Evolutionary conservation across 495 filamentous ascomycete genomes (phyloP), one percentile per base, ranked within the genome.

Genomic region (Umbilicaria muhlenbergii): DNA sequence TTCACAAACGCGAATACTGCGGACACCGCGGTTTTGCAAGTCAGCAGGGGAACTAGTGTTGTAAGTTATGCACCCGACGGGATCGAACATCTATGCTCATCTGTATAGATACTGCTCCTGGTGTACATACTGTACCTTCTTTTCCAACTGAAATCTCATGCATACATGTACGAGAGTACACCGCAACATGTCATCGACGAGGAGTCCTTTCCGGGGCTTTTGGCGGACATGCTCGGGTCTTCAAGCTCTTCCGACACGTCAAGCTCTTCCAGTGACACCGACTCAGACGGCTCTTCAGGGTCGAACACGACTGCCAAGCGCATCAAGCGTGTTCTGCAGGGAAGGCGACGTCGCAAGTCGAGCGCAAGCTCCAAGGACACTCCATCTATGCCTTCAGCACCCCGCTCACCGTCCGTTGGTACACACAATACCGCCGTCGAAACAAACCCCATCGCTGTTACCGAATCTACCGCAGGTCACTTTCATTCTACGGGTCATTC

Each of bases 31-130:
- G 85, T 85, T 0, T 64, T 92, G 37, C 78, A 86, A 59, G 80
- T 94, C 41, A 92, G 85, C 59, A 81, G 85, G 46, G 87, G 87
- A 21, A 91, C 85, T 2, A 93, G 86, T 62, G 77, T 93, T n/a
- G 78, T 83, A 65, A 60, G 71, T 68, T 11, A 5, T 38, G 2
- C 2, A 31, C 11, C 14, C 42, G 12, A 1, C 3, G 6, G 16
- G n/a, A 12, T 15, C 17, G 11, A n/a, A 6, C 15, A 24, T 14
- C n/a, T 18, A 28, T 28, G 19, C 41, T 50, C 34, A 48, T 33
- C 5, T 14, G 15, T 41, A 5, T 32, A 77, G 71, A 74, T 93
- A 32, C 69, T 94, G 1, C 68, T 94, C 3, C 51, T 93, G 32
- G 78, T 94, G 10, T 94, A 94, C 57, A 63, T 82, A 32, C 61